Evolutionary conservation across 805 yeast species (phyloP), one percentile per base, ranked within the genome.

Genomic region (Candida alai): DNA sequence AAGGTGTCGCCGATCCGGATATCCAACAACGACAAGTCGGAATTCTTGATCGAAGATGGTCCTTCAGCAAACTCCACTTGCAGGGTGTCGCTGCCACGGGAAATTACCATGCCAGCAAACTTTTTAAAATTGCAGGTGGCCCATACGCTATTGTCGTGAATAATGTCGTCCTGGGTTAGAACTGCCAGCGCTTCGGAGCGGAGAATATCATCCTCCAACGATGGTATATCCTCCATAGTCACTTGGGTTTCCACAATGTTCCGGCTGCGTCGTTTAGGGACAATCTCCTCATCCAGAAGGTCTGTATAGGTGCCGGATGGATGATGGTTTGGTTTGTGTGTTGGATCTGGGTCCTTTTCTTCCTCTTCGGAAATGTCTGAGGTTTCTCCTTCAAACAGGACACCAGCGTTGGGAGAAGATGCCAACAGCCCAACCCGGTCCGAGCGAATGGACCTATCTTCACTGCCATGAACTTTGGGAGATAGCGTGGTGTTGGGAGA

Each of bases 1-100:
- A 81, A 65, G 1, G 38, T 47, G 42, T 81, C 87, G 3, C 84
- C 86, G 12, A 80, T 54, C 25, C 75, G 52, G 2, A 81, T 53
- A 48, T 76, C 84, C 15, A 80, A 54, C 3, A 74, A 63, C 41
- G 50, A 62, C 24, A 68, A 54, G 47, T 58, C 75, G 28, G 48
- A 28, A 31, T 58, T 60, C 15, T 56, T 66, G 45, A 68, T 57
- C 1, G 49, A 44, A 24, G 45, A 62, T 2, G 44, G 34, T 0
- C 66, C 64, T 31, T 68, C 75, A n/a, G 51, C 56, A 43, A 68
- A 70, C 35, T 57, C 57, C 3, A 71, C 68, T 5, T 56, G 51
- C 44, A 55, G 56, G 4, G 38, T 41, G 3, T 61, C 65, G 10
- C 44, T 40, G 1, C 51, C 55, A 10, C 49, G 47, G 1, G 43